Evolutionary conservation across 805 yeast genomes (phyloP), one percentile per base, ranked within the genome.

Genomic region (Spathaspora gorwiae): DNA sequence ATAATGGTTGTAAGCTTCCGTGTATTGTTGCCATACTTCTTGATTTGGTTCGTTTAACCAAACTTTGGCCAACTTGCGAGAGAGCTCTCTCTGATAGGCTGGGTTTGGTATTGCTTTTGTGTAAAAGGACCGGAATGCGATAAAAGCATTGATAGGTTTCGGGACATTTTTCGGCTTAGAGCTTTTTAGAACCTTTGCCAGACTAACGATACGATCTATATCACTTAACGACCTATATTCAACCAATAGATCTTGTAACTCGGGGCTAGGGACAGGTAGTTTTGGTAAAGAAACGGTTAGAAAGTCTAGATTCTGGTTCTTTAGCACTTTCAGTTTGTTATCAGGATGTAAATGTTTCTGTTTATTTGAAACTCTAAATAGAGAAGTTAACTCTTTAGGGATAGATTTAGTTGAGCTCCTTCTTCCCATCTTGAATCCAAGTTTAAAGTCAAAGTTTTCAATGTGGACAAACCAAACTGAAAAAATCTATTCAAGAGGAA

Each of bases 61-160:
- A 19, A 59, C 43, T 19, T 50, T 47, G 1, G 64, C 62, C 15
- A 65, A 46, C 7, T 41, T 34, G 6, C 45, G 35, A 1, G 70
- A 65, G 2, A 64, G 45, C 10, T 53, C 49, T 7, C 58, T 46
- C 42, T 65, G 70, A 33, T 45, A 42, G 1, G 48, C 56, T 0
- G 54, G 49, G 10, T 49, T 51, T 1, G 49, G 32, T 6, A 64
- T 55, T 8, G 50, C 47, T 39, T 55, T 53, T n/a, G 65, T 52
- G 42, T 62, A 61, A 42, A 55, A 65, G 1, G 64, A 46, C 19
- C 70, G 45, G 43, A 56, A 65, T 1, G 68, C 70, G 35, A 65
- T 53, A 42, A 65, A 64, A 1, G 62, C 65, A 45, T 60, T 63
- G 5, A 64, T 48, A 37, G 46, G 50, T 31, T 51, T 59, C 11